Conservation (phyloP, 1,139 yeast genomes). For the Hansenula sp. region DNA sequence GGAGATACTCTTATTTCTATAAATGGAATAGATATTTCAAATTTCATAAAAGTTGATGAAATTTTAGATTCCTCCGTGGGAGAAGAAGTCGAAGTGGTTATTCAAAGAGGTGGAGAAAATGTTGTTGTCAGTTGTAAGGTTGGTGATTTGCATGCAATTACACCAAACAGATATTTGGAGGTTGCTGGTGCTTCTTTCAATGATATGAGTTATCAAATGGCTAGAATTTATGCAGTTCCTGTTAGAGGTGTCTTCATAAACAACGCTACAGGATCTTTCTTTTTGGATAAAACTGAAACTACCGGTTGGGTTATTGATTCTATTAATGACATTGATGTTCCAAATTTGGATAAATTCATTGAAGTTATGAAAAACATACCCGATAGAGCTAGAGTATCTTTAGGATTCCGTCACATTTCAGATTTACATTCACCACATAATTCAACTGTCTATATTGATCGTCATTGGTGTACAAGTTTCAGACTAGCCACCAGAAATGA, state of each 20-base stretch:
- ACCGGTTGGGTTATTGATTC: conserved; percentile 76
- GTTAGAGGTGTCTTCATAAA: conserved; percentile 80
- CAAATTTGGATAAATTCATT: conserved; percentile 67
- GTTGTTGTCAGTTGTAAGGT: conserved; percentile 48
- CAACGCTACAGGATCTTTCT: conserved; percentile 76
- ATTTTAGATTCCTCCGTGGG: conserved; percentile 74
- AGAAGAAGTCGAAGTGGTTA: conserved; percentile 46
- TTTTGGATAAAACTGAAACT: conserved; percentile 52
- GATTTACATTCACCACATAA: conserved; percentile 74
- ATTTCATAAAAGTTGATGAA: conserved; percentile 80
- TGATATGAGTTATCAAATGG: conserved; percentile 82
- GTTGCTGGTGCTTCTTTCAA: conserved; percentile 88
- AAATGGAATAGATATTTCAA: conserved; percentile 59
- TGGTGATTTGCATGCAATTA: conserved; percentile 74
- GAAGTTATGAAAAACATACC: conserved; percentile 77
- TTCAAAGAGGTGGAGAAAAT: conserved; percentile 75
- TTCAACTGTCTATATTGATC: conserved; percentile 62
- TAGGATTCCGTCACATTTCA: conserved; percentile 71
- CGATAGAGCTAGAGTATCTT: conserved; percentile 67
- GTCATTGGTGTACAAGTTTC: conserved; percentile 81
- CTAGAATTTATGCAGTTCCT: conserved; percentile 79
- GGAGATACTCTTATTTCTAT: conserved; percentile 83
- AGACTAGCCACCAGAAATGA: conserved; percentile 77
- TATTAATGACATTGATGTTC: conserved; percentile 70
- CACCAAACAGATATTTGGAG: conserved; percentile 77